Percentiles rank a stretch among this genome's conserved stretches.
These are phyloP conservation scores for Aquilaria yunnanensis DNA, from an alignment of 345 rosid species.

Conservation along the genomic window DNA sequence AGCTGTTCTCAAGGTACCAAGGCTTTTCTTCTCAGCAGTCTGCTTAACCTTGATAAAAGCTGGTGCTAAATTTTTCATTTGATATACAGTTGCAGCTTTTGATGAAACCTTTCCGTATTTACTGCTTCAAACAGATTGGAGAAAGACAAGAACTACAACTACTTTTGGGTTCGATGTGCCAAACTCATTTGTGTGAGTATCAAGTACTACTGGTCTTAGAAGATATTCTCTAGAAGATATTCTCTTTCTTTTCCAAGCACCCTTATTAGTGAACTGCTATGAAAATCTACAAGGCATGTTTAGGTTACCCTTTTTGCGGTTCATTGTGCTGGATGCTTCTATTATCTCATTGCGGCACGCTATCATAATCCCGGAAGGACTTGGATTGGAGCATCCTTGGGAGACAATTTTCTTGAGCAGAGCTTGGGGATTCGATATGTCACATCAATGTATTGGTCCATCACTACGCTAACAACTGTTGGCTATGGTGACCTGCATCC, in stretches of 20 bases:
- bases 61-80: background rate
- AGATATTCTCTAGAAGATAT: background rate
- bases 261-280: conserved; percentile 1
- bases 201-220: background rate
- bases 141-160: conserved; percentile 86
- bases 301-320: conserved; percentile 93
- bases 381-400: conserved; percentile 60
- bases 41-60: background rate
- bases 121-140: conserved; percentile 54
- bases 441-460: conserved; percentile 92
- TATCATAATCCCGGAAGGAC: conserved; percentile 45
- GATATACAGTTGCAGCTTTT: background rate
- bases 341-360: conserved; percentile 75
- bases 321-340: conserved; percentile 91
- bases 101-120: background rate
- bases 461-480: conserved; percentile 88
- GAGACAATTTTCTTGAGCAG: conserved; percentile 33
- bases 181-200: conserved; percentile 82
- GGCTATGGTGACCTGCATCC: conserved; percentile 98
- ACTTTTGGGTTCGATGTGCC: conserved; percentile 94
- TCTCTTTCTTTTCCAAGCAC: background rate
- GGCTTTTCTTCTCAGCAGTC: background rate
- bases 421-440: conserved; percentile 70
- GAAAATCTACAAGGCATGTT: conserved; percentile 9
- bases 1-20: conserved; percentile 76